Base-by-base conservation (phyloP, 495 filamentous ascomycete genomes). In the Letharia columbiana region DNA sequence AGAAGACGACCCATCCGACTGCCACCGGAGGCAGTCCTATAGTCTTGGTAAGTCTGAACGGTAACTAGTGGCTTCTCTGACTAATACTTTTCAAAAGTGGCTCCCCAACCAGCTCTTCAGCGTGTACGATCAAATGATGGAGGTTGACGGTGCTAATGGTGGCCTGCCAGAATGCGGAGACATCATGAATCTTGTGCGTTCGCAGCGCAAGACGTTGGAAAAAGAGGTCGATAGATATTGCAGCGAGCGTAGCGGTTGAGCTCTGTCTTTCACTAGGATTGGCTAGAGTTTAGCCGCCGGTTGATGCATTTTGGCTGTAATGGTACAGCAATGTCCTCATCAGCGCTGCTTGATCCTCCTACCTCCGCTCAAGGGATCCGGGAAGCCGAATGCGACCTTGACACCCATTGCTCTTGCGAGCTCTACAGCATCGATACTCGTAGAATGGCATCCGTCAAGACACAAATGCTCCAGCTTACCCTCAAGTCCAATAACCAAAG, bases 1-100 rank as follows among this genome's bases (percentile, higher is more conserved):
- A 90, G 71, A 82, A 86, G 65, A 94, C 89, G 0, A 80, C 77
- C 1, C 90, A 96, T 71, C 91, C 92, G 0, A 93, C 89, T 39
- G 92, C 92, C 7, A 96, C 92, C 0, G 92, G 92, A 2, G 92
- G 92, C 2, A 93, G 89, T 72, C 92, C 92, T 2, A 96, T 96
- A 66, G 89, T 96, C 17, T 93, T 89, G 28, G 84, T 84, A 75
- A 71, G 83, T 78, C 23, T 15, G 20, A 4, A 10, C 54, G 41
- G 45, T 17, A 18, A 18, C 11, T 50, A 35, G 15, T 49, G 44
- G 20, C 13, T 31, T 39, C n/a, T 8, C 12, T 47, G 47, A 35
- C 45, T 66, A 6, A 66, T 12, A n/a, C 45, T 17, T 23, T 13
- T 12, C 37, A 10, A 35, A 40, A 87, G 84, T 95, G 91, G 90